These are phyloP conservation scores for Macrocystidia cucumis DNA, from an alignment of 1,284 basidiomycete species.

Conservation along the genomic window DNA sequence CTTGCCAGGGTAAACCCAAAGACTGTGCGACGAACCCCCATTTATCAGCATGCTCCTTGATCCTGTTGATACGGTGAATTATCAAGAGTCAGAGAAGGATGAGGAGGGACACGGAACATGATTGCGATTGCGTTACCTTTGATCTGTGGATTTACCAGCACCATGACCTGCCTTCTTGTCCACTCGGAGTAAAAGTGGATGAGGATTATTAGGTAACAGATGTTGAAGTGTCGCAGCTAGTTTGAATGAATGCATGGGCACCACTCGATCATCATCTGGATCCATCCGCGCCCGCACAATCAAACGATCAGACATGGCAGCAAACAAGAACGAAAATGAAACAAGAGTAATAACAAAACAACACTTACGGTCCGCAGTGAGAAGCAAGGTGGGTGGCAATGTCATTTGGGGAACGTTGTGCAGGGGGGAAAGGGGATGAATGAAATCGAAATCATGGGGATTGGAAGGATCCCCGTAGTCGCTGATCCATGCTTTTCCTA, in stretches of 20 bases:
- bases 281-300: no score
- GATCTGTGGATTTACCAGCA: constrained; percentile 71
- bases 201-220: constrained; percentile 47
- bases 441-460: constrained; percentile 76
- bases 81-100: constrained; percentile 2
- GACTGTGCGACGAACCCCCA: constrained; percentile 70
- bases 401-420: constrained; percentile 62
- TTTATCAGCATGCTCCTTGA: constrained; percentile 69
- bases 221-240: constrained; percentile 69
- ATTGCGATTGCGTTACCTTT: no score
- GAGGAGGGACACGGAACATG: constrained; percentile 9
- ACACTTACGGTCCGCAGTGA: constrained; percentile 72
- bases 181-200: constrained; percentile 69
- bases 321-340: no score
- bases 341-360: constrained; percentile 2
- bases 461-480: constrained; percentile 80
- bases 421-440: constrained; percentile 69
- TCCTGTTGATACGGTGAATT: constrained; percentile 32
- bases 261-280: constrained; percentile 78
- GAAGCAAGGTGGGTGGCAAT: constrained; percentile 60
- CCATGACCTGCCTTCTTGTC: constrained; percentile 80
- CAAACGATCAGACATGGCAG: constrained; percentile 7
- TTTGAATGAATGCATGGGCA: constrained; percentile 80
- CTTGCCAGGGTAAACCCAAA: constrained; percentile 39
- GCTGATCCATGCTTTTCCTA: constrained; percentile 72